A percentile compares a stretch with the other conserved stretches of the same genome.
Evolutionary conservation across 331 rosid species (phyloP).

Genomic region (Stylosanthes scabra): DNA sequence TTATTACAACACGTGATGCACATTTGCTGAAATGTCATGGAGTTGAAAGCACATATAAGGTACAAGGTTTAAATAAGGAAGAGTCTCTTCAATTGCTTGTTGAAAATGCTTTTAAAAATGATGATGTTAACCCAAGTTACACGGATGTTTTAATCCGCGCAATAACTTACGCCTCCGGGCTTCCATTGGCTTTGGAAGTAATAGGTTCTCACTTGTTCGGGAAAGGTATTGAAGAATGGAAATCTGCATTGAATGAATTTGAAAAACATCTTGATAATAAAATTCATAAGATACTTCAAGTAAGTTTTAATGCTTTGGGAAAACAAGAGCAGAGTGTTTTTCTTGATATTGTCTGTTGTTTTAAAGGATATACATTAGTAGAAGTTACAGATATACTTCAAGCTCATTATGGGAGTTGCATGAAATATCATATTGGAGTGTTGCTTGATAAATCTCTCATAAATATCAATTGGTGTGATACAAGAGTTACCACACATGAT

Average conservation of each 20-base stretch:
- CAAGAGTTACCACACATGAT: constrained; percentile 30
- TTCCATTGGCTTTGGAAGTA: constrained; percentile 45
- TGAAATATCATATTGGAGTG: too few species aligned
- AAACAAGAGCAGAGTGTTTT: constrained; percentile 30
- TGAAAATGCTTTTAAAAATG: constrained; percentile 22
- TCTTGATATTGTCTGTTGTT: constrained; percentile 56
- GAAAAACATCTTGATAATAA: constrained; percentile 3
- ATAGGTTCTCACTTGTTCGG: constrained; percentile 43
- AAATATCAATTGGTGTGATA: background rate
- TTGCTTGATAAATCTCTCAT: constrained; percentile 40
- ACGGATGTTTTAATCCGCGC: background rate
- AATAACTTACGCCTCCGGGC: constrained; percentile 27
- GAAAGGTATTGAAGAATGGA: constrained; percentile 38
- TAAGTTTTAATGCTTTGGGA: constrained; percentile 38
- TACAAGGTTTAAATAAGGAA: background rate
- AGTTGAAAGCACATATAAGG: constrained; percentile 20
- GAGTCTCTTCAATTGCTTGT: constrained; percentile 42
- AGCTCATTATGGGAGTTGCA: background rate
- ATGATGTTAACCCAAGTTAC: constrained; percentile 12
- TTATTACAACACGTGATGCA: constrained; percentile 41
- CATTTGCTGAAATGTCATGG: constrained; percentile 37
- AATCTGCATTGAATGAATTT: constrained; percentile 17
- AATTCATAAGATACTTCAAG: constrained; percentile 28
- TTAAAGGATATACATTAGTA: constrained; percentile 1
- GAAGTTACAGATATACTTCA: background rate